These are phyloP conservation scores for Coemansia aciculifera DNA, from an alignment of 192 early-diverging fungal species.

Conservation along the genomic window DNA sequence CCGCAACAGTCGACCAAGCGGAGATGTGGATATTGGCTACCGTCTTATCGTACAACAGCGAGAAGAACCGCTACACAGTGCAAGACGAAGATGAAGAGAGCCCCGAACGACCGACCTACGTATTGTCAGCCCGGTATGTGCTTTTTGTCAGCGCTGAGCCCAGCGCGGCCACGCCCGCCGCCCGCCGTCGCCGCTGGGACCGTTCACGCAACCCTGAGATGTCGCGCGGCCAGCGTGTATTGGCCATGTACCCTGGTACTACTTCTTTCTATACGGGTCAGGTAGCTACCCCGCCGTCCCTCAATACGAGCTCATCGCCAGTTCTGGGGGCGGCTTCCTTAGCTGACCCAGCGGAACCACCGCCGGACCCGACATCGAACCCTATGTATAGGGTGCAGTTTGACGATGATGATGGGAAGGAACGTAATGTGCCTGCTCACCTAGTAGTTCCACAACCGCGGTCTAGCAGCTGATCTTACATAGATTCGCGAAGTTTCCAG, in stretches of 20 bases:
- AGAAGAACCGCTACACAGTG: slow-evolving; percentile 47
- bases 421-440: slow-evolving; percentile 47
- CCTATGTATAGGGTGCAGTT: slow-evolving; percentile 52
- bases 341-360: slow-evolving; percentile 1
- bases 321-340: neutral
- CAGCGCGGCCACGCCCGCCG: slow-evolving; percentile 7
- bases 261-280: slow-evolving; percentile 44
- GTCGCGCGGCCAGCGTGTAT: slow-evolving; percentile 31
- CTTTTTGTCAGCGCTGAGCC: slow-evolving; percentile 30
- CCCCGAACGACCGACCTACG: slow-evolving; percentile 34
- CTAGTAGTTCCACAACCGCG: slow-evolving; percentile 43
- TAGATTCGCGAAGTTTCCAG: too few relatives aligned
- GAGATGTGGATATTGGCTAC: slow-evolving; percentile 53
- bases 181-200: slow-evolving; percentile 38
- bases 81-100: slow-evolving; percentile 51
- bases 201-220: slow-evolving; percentile 34
- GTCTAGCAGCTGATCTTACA: neutral
- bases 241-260: slow-evolving; percentile 52
- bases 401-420: slow-evolving; percentile 45
- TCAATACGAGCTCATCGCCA: slow-evolving; percentile 17
- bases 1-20: slow-evolving; percentile 13
- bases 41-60: slow-evolving; percentile 32
- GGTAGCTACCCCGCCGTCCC: slow-evolving; percentile 42
- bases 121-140: slow-evolving; percentile 33
- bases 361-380: slow-evolving; percentile 24